Conservation (phyloP, 2,329 filamentous ascomycete species). For the Tolypocladium guangdongense region DNA sequence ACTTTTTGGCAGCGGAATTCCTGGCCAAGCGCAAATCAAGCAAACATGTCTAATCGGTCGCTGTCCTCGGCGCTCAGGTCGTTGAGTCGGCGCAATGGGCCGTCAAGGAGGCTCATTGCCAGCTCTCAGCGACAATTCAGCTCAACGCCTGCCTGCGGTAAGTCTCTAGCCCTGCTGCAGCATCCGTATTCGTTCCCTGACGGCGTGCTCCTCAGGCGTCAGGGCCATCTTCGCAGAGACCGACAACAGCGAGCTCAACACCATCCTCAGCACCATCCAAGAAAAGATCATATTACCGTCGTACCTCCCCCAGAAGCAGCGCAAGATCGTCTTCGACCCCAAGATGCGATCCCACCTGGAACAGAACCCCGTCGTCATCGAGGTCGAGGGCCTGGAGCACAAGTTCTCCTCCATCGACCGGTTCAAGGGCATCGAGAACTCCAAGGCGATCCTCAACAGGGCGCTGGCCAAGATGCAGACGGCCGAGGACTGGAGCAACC, state of each 20-base stretch:
- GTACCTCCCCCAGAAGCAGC: conserved; percentile 43
- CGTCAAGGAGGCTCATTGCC: neutral
- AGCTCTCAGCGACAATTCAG: conserved; percentile 15
- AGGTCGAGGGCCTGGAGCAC: conserved; percentile 45
- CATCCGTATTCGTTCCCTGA: conserved; percentile 1
- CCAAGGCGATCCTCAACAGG: conserved; percentile 23
- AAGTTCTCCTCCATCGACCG: conserved; percentile 37
- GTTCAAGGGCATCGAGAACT: conserved; percentile 30
- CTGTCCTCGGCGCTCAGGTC: conserved; percentile 15
- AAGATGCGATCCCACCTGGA: conserved; percentile 37
- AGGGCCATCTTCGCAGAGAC: conserved; percentile 37
- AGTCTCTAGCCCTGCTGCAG: neutral
- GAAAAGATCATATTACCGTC: conserved; percentile 50
- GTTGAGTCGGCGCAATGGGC: conserved; percentile 5
- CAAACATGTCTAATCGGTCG: conserved; percentile 10
- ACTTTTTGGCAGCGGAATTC: conserved; percentile 4
- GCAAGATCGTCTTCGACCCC: conserved; percentile 37
- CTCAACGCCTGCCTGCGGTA: conserved; percentile 19
- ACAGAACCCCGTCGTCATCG: conserved; percentile 44
- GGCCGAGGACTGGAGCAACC: conserved; percentile 39
- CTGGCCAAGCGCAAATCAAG: neutral
- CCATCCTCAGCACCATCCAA: conserved; percentile 40
- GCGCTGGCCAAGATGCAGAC: conserved; percentile 36
- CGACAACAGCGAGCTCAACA: conserved; percentile 42
- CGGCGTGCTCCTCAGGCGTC: conserved; percentile 14